phyloP scores from a whole-genome alignment of 495 filamentous ascomycete genomes.

The Aspergillus coremiiformis region DNA sequence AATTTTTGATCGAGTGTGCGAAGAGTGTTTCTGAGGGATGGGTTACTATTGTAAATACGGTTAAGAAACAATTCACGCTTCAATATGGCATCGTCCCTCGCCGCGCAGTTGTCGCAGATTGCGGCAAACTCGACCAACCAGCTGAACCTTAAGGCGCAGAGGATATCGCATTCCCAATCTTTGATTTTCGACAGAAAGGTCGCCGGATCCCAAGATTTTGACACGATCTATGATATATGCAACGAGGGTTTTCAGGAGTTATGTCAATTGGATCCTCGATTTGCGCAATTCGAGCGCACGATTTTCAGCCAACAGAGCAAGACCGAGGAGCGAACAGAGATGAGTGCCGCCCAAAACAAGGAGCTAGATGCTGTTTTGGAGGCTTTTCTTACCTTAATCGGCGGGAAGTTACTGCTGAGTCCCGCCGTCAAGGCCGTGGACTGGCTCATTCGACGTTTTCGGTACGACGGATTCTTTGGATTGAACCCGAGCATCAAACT shows the following conservation, averaged over 20 bases:
- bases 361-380: constrained; percentile 71
- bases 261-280: constrained; percentile 74
- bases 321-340: constrained; percentile 72
- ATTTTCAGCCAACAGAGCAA: constrained; percentile 92
- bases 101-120: constrained; percentile 73
- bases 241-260: constrained; percentile 83
- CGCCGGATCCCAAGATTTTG: constrained; percentile 78
- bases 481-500: not conserved
- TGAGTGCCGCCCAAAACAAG: constrained; percentile 72
- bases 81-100: constrained; percentile 71
- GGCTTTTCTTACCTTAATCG: constrained; percentile 70
- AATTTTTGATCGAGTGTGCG: not conserved
- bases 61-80: constrained; percentile 11
- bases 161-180: constrained; percentile 80
- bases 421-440: constrained; percentile 86
- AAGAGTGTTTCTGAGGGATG: constrained; percentile 17
- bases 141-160: constrained; percentile 84
- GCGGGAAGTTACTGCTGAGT: constrained; percentile 67
- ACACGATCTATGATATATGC: constrained; percentile 80
- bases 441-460: constrained; percentile 87
- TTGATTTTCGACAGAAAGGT: constrained; percentile 78
- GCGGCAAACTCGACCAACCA: constrained; percentile 68
- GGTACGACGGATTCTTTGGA: constrained; percentile 44
- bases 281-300: constrained; percentile 56
- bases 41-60: constrained; percentile 10